Percentiles rank a stretch among this genome's conserved stretches.
Conservation (phyloP, 2,329 filamentous ascomycete genomes). For the Hypoxylon sp. region DNA sequence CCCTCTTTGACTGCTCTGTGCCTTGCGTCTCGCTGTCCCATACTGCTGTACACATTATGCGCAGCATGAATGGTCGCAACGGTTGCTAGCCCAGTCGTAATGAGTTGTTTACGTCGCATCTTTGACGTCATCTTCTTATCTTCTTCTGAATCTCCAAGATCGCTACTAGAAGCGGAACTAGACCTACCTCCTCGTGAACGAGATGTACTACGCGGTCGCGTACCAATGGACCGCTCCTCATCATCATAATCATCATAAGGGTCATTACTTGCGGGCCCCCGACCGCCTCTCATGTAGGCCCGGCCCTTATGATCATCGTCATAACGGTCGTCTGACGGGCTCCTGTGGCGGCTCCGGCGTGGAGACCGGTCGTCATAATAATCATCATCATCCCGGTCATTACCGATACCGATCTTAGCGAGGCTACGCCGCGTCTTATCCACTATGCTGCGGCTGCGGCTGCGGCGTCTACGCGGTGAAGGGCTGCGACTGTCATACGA, state of each 20-base stretch:
- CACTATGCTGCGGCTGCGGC: constrained; percentile 76
- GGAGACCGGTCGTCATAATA: constrained; percentile 59
- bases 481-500: constrained; percentile 64
- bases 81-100: constrained; percentile 70
- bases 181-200: constrained; percentile 60
- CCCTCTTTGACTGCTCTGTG: constrained; percentile 70
- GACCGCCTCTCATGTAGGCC: constrained; percentile 57
- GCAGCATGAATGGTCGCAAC: constrained; percentile 74
- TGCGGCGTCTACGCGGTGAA: constrained; percentile 58
- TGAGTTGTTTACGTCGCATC: constrained; percentile 74
- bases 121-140: constrained; percentile 69
- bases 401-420: constrained; percentile 73
- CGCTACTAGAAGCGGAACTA: constrained; percentile 67
- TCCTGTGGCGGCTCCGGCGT: constrained; percentile 55
- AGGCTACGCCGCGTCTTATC: constrained; percentile 73
- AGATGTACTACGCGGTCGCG: constrained; percentile 58
- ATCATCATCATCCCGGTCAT: constrained; percentile 62
- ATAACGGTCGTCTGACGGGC: constrained; percentile 55
- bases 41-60: constrained; percentile 71
- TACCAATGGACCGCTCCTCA: constrained; percentile 62
- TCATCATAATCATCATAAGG: constrained; percentile 63
- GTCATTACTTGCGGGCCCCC: constrained; percentile 50
- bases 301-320: constrained; percentile 53
- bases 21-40: constrained; percentile 69
- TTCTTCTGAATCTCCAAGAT: constrained; percentile 71